Base-by-base conservation (phyloP, 805 yeast genomes). In the Candida nanaspora region DNA sequence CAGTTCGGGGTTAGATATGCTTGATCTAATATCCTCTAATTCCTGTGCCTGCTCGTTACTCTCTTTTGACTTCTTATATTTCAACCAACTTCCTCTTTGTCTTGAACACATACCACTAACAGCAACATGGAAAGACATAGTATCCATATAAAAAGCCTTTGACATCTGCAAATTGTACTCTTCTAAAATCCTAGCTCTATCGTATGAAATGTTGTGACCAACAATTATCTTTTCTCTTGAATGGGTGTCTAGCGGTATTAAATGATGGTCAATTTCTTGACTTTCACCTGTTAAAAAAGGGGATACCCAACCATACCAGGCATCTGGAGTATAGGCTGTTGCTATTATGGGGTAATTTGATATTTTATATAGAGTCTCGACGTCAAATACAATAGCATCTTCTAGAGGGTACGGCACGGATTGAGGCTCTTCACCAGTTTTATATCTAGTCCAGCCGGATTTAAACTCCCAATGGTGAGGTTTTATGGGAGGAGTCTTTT, bases 231-330 rank as follows among this genome's bases (percentile, higher is more conserved):
- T 80, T 6, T 72, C 69, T 2, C 50, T 51, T 2, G 56, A 55
- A 11, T 59, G 57, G 0, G 79, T 67, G 46, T 85, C 78, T 56
- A 91, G 56, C 0, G 98, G 96, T 0, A 94, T 77, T 40, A 94
- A 61, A 50, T 87, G 95, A 14, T 54, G 51, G 25, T 80, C 72
- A 16, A 63, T 53, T 2, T 58, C 50, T 6, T 66, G 63, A 2
- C 78, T 62, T 37, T 76, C 78, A 2, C 73, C 74, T 1, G 83
- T 70, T 18, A 93, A 58, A 56, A 72, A 80, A 0, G 99, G 98
- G 0, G 96, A 87, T 8, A 87, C 80, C 99, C 99, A 93, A 0
- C 81, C 79, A 55, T 89, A 93, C 95, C 97, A 88, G 0, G 96
- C 95, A 9, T 71, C 66, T 0, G 69, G 57, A 0, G 96, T 78